phyloP scores from a whole-genome alignment of 2,329 filamentous ascomycete genomes.

The Penicillium sp. region DNA sequence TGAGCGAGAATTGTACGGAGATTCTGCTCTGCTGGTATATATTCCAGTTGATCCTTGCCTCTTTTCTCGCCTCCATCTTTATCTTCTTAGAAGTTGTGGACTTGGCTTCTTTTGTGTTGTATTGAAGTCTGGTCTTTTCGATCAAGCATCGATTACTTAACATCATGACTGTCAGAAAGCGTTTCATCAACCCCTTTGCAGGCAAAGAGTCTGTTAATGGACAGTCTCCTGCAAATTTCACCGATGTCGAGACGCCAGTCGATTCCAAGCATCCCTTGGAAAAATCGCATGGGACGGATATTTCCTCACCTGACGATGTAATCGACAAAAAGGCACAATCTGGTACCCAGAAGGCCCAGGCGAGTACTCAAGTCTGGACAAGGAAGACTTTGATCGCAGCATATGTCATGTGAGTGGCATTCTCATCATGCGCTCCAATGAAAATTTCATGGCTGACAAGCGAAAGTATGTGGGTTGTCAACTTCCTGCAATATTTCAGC shows the following conservation, averaged over 20 bases:
- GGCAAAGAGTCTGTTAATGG: neutral
- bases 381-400: constrained; percentile 14
- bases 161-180: constrained; percentile 15
- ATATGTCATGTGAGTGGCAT: constrained; percentile 12
- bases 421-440: too few species aligned
- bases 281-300: neutral
- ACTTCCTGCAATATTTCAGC: constrained; percentile 20
- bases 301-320: neutral
- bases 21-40: neutral
- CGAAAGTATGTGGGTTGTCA: constrained; percentile 17
- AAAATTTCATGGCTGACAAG: neutral
- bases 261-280: constrained; percentile 2
- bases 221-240: neutral
- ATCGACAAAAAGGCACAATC: constrained; percentile 17
- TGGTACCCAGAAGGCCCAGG: constrained; percentile 17
- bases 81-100: neutral
- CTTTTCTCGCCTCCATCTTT: neutral
- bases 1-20: neutral
- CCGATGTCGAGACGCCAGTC: neutral
- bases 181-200: constrained; percentile 10
- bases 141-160: neutral
- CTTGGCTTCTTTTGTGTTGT: neutral
- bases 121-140: neutral
- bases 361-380: constrained; percentile 13
- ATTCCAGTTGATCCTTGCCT: neutral